Conservation (phyloP, 192 early-diverging fungal genomes). For the Coemansia sp. region DNA sequence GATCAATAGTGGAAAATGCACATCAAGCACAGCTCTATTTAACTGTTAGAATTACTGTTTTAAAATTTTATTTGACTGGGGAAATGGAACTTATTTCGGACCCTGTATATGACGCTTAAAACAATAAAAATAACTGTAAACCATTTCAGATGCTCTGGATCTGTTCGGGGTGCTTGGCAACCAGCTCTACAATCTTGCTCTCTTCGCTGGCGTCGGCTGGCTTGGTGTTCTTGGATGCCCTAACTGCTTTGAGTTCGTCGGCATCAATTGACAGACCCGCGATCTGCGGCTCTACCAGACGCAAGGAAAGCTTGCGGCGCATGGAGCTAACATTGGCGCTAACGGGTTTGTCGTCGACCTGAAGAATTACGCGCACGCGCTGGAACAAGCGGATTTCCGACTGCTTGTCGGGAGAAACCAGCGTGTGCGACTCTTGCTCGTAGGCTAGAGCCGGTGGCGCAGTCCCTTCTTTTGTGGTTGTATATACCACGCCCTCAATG, state of each 20-base stretch:
- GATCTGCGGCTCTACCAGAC: constrained; percentile 30
- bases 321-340: constrained; percentile 50
- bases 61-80: too few species aligned
- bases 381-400: constrained; percentile 36
- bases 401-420: constrained; percentile 15
- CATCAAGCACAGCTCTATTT: too few species aligned
- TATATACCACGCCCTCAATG: constrained; percentile 90
- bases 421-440: constrained; percentile 25
- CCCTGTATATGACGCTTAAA: too few species aligned
- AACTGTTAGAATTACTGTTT: too few species aligned
- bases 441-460: constrained; percentile 23
- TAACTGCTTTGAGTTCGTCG: constrained; percentile 24
- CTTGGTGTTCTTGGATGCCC: constrained; percentile 6
- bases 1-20: too few species aligned
- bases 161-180: constrained; percentile 39
- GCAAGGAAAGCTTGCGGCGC: constrained; percentile 44
- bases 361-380: constrained; percentile 34
- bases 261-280: constrained; percentile 11
- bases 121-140: not conserved
- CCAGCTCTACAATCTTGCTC: constrained; percentile 26
- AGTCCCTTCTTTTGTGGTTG: constrained; percentile 9
- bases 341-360: constrained; percentile 46
- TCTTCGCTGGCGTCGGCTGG: constrained; percentile 5
- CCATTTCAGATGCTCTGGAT: constrained; percentile 15
- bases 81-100: too few species aligned